These are phyloP conservation scores for Lithohypha guttulata DNA, from an alignment of 2,329 filamentous ascomycete species.

Conservation along the genomic window DNA sequence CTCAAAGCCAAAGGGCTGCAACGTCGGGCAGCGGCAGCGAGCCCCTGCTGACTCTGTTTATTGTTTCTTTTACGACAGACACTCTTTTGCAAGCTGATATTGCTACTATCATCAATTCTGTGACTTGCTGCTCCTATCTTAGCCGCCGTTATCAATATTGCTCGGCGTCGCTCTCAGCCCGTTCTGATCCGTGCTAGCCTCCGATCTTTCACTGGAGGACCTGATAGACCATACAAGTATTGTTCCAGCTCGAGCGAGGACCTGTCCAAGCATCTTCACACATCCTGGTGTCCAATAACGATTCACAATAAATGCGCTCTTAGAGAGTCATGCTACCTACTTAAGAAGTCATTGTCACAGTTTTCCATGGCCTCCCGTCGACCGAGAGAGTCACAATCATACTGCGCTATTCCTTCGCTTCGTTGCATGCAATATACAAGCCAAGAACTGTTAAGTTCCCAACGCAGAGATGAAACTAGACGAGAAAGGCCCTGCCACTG, in stretches of 20 bases:
- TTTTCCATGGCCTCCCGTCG: slow-evolving; percentile 2
- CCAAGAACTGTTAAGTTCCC: too few species aligned
- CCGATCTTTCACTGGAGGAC: background rate
- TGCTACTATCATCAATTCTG: background rate
- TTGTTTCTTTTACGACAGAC: background rate
- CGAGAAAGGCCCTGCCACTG: slow-evolving; percentile 17
- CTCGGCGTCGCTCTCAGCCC: background rate
- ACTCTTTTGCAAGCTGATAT: background rate
- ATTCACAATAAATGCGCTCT: too few species aligned
- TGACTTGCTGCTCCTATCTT: background rate
- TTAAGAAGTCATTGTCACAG: too few species aligned
- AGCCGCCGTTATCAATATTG: background rate
- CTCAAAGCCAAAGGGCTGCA: background rate
- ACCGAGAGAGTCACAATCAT: slow-evolving; percentile 2
- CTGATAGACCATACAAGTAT: too few species aligned
- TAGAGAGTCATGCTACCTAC: too few species aligned
- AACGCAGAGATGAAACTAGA: slow-evolving; percentile 16
- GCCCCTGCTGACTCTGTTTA: slow-evolving; percentile 1
- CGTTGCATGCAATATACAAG: too few species aligned
- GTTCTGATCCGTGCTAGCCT: background rate
- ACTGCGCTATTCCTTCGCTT: too few species aligned
- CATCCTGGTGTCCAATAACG: too few species aligned
- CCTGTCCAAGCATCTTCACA: background rate
- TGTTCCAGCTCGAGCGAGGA: background rate
- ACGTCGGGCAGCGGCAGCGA: slow-evolving; percentile 3